Evolutionary conservation across 331 rosid species (phyloP).

Genomic region (Dryas integrifolia): DNA sequence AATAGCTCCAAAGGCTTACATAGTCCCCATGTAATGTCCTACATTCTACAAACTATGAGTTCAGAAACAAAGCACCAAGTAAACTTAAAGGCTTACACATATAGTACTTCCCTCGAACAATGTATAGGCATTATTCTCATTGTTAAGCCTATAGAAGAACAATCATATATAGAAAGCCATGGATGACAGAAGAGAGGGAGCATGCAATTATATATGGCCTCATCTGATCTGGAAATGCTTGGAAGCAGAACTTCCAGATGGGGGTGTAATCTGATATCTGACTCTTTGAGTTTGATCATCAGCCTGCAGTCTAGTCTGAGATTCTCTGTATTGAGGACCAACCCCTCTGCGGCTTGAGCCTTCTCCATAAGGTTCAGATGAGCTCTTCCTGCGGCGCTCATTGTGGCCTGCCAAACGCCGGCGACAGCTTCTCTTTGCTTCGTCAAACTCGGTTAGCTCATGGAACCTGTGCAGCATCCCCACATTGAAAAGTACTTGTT

Average conservation of each 20-base stretch:
- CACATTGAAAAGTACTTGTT: not conserved
- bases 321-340: conserved; percentile 38
- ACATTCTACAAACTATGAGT: not conserved
- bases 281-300: no score
- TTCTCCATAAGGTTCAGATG: conserved; percentile 47
- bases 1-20: not conserved
- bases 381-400: conserved; percentile 72
- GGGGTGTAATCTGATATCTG: conserved; percentile 39
- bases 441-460: conserved; percentile 77
- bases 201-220: conserved; percentile 15
- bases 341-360: conserved; percentile 34
- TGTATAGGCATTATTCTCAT: not conserved
- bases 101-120: not conserved
- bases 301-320: conserved; percentile 17
- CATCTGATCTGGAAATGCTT: conserved; percentile 55
- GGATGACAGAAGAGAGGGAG: conserved; percentile 89
- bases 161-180: conserved; percentile 17
- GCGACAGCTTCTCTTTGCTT: conserved; percentile 88
- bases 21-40: not conserved
- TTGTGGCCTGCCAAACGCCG: conserved; percentile 83
- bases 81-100: not conserved
- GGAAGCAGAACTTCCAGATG: conserved; percentile 45
- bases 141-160: not conserved
- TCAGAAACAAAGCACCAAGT: not conserved
- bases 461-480: conserved; percentile 59